Evolutionary conservation across 2,329 filamentous ascomycete species (phyloP).

Genomic region (Penicillium janthinellum): DNA sequence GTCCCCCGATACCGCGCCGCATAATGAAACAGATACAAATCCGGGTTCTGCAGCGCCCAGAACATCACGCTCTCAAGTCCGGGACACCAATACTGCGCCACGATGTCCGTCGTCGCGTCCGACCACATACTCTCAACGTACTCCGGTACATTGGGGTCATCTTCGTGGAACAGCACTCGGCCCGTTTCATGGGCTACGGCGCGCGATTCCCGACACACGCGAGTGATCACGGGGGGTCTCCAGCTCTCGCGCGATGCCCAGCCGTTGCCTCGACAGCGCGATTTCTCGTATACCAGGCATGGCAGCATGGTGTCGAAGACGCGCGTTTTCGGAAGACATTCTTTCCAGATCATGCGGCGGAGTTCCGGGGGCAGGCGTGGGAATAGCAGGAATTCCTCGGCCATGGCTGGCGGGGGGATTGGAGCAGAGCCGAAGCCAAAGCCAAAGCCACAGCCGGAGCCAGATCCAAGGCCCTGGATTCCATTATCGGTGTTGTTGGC

Average conservation of each 20-base stretch:
- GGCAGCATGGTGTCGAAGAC: conserved; percentile 1
- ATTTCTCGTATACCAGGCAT: neutral
- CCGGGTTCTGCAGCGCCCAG: neutral
- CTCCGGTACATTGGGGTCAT: neutral
- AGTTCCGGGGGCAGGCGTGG: neutral
- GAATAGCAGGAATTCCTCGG: neutral
- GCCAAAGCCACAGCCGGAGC: neutral
- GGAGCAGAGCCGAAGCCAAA: neutral
- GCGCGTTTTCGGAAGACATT: neutral
- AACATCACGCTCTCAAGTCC: neutral
- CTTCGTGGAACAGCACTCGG: neutral
- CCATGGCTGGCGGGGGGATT: neutral
- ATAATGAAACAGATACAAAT: neutral
- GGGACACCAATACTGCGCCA: conserved; percentile 1
- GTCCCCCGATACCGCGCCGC: neutral
- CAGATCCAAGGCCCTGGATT: neutral
- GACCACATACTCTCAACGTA: conserved; percentile 4
- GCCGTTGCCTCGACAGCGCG: neutral
- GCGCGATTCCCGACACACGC: neutral
- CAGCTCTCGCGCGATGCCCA: conserved; percentile 1
- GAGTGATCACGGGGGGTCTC: neutral
- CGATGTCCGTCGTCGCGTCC: conserved; percentile 1
- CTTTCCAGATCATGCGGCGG: conserved; percentile 3
- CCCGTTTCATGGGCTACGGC: conserved; percentile 2
- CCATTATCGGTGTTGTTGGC: neutral